Base-by-base conservation (phyloP, 495 filamentous ascomycete species). In the Symbiotaphrina buchneri region DNA sequence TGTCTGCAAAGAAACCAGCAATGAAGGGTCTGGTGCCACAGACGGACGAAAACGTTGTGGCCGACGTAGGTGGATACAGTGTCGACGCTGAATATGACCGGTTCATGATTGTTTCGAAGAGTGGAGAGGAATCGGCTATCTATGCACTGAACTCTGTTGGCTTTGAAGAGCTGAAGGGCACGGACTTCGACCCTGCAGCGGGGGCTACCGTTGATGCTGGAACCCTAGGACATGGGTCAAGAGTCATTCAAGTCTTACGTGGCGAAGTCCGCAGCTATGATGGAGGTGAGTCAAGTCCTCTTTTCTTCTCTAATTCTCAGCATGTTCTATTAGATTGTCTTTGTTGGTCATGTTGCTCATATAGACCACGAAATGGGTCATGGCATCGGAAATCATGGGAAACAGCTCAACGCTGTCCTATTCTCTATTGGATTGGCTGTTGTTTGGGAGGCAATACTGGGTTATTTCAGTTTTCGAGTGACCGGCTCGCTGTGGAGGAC, bases 261-360 rank as follows among this genome's bases (percentile, higher is more conserved):
- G 75, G 67, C 18, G 83, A 94, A 40, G 67, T 97, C 10, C 61
- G 83, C 27, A 78, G 68, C 34, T 95, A 90, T 43, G 83, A 94
- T 46, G 71, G 67, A 47, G 73, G 81, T 90, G 55, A 62, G 71
- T 55, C 10, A 6, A 7, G n/a, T 35, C 1, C 2, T 28, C 28
- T 35, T 11, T 16, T 27, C 18, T 28, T 14, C 21, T 16, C 6
- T 11, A 17, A 21, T 7, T 13, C 10, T 16, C 6, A n/a, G 11
- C 23, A 25, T 32, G 8, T 17, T 13, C 7, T 13, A 30, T 34
- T n/a, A 17, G 15, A 6, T 34, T 33, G 18, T 20, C 25, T 17
- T 10, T 30, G 7, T 10, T 30, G 10, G 28, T 30, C 7, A 15
- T 18, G 7, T 30, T 7, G 22, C 18, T 34, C 27, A 34, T 25